Evolutionary conservation across 805 yeast species (phyloP).

Genomic region (Blastobotrys robertii): DNA sequence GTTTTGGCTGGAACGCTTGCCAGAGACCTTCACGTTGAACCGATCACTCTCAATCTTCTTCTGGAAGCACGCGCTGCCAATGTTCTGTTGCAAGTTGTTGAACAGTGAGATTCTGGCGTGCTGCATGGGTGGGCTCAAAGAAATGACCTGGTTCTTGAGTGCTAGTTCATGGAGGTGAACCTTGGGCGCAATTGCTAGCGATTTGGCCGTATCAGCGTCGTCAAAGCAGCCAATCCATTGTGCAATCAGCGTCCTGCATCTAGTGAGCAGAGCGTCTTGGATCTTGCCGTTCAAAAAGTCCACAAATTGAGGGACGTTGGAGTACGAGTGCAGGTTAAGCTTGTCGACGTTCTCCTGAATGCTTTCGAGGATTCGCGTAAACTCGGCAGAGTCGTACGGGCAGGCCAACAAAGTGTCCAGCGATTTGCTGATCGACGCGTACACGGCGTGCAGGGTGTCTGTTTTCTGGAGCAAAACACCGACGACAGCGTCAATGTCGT

Average conservation of each 20-base stretch:
- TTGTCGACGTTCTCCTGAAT: constrained; percentile 32
- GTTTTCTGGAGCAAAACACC: constrained; percentile 25
- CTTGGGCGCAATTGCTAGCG: constrained; percentile 5
- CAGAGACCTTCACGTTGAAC: constrained; percentile 6
- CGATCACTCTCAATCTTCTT: constrained; percentile 11
- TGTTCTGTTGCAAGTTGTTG: constrained; percentile 11
- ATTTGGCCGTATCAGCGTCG: constrained; percentile 1
- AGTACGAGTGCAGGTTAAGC: constrained; percentile 30
- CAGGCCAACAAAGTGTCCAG: constrained; percentile 24
- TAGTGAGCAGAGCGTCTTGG: constrained; percentile 19
- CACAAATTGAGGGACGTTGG: constrained; percentile 28
- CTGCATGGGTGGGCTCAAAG: constrained; percentile 22
- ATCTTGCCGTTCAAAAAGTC: constrained; percentile 28
- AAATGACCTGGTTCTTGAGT: constrained; percentile 21
- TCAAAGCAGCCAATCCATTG: constrained; percentile 19
- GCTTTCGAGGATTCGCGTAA: constrained; percentile 17
- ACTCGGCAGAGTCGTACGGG: constrained; percentile 15
- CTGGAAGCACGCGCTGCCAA: constrained; percentile 11
- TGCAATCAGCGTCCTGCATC: constrained; percentile 20
- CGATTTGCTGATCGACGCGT: constrained; percentile 16
- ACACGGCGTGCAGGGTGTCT: constrained; percentile 24
- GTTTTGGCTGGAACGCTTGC: constrained; percentile 1
- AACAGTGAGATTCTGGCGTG: constrained; percentile 16
- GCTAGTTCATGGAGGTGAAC: constrained; percentile 18
- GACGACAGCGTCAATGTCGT: constrained; percentile 27